These are phyloP conservation scores for Solanum arcanum DNA, from an alignment of 257 asterid genomes.

Conservation along the genomic window DNA sequence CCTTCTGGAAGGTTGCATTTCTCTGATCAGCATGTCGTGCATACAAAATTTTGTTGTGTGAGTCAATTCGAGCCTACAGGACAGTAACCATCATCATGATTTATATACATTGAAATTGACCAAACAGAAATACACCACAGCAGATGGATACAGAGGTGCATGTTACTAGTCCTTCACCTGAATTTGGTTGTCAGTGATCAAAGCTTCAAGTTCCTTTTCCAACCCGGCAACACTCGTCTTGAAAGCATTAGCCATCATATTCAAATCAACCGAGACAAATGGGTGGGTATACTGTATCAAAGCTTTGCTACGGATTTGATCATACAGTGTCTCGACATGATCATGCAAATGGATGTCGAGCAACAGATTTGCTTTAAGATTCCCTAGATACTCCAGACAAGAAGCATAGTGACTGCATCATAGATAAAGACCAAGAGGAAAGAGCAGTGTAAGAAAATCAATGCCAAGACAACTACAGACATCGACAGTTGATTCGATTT, in stretches of 20 bases:
- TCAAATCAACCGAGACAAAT: constrained; percentile 82
- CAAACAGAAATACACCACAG: not conserved
- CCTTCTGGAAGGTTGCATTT: constrained; percentile 84
- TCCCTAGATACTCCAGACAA: constrained; percentile 82
- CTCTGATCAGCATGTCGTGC: constrained; percentile 99
- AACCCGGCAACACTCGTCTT: constrained; percentile 58
- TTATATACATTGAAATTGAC: not conserved
- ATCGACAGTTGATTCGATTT: not conserved
- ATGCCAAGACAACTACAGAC: not conserved
- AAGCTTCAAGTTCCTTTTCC: constrained; percentile 90
- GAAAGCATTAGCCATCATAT: constrained; percentile 95
- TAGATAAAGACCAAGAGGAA: not conserved
- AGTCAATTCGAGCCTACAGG: constrained; percentile 88
- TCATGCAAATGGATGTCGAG: constrained; percentile 94
- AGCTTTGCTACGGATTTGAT: constrained; percentile 91
- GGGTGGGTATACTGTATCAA: constrained; percentile 94
- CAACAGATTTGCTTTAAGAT: constrained; percentile 67
- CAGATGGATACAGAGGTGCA: not conserved
- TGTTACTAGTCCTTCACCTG: constrained; percentile 39
- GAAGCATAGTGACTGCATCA: constrained; percentile 85
- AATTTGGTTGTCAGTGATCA: constrained; percentile 76
- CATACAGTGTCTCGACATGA: constrained; percentile 81
- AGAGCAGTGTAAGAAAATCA: not conserved
- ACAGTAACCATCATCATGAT: not conserved
- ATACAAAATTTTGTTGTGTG: constrained; percentile 84